Evolutionary conservation across 2,329 filamentous ascomycete species (phyloP).

Genomic region (Fusarium concolor): DNA sequence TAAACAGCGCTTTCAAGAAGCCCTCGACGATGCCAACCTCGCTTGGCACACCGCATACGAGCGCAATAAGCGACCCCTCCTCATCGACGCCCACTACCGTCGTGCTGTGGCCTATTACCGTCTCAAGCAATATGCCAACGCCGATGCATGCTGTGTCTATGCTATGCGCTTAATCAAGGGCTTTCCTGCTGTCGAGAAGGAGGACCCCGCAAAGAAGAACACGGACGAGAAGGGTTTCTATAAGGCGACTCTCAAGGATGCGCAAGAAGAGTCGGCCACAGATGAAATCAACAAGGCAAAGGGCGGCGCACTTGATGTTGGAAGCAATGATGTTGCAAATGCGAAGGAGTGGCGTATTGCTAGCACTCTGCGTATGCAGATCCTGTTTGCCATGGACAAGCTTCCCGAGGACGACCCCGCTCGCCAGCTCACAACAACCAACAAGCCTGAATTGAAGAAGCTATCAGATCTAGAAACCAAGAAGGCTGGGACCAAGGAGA

Average conservation of each 20-base stretch:
- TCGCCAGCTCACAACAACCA: constrained; percentile 57
- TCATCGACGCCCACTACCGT: constrained; percentile 84
- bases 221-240: constrained; percentile 63
- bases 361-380: constrained; percentile 60
- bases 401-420: constrained; percentile 59
- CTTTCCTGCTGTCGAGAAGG: constrained; percentile 47
- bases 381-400: constrained; percentile 58
- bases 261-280: constrained; percentile 45
- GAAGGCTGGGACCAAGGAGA: constrained; percentile 2
- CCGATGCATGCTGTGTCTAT: constrained; percentile 76
- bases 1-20: constrained; percentile 68
- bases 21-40: constrained; percentile 76
- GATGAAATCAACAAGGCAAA: constrained; percentile 48
- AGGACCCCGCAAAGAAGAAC: constrained; percentile 45
- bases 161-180: constrained; percentile 56
- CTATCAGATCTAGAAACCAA: constrained; percentile 36
- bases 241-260: constrained; percentile 52
- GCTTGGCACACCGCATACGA: constrained; percentile 71
- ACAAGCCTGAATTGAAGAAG: constrained; percentile 49
- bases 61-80: constrained; percentile 79
- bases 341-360: constrained; percentile 54
- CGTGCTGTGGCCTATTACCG: constrained; percentile 80
- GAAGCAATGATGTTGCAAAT: constrained; percentile 15
- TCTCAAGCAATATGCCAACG: constrained; percentile 78
- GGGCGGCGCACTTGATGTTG: constrained; percentile 3